Base-by-base conservation (phyloP, 192 early-diverging fungal species). In the Coemansia sp. region DNA sequence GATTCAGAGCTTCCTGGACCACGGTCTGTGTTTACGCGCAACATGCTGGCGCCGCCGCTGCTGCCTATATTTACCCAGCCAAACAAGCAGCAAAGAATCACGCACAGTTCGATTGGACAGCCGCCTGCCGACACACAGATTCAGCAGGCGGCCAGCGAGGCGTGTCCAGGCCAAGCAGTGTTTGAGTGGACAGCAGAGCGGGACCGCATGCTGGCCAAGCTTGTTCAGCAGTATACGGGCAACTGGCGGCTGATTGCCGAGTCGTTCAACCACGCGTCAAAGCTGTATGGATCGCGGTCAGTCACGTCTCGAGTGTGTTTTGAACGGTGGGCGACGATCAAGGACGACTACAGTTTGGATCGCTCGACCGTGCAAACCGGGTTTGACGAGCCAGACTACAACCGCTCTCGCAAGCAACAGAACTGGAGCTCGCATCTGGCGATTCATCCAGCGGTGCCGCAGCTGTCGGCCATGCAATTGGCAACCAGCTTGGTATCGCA, bases 171-270 rank as follows among this genome's bases (percentile, higher is more conserved):
- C 8, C 75, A 78, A 44, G 69, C 70, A 0, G 69, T 78, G 3
- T 78, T 79, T 56, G 71, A 73, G 23, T 79, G 77, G 77, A 61
- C 71, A 22, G 47, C 67, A 1, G 77, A 79, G 44, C 71, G 71
- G 10, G 77, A 79, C 68, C 65, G 54, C 60, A 38, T 55, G 59
- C 64, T 79, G 40, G 72, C 72, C 46, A 74, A 74, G 56, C 60
- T 74, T 9, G 48, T 79, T 12, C 71, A 74, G 71, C 71, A 79
- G 53, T 79, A 69, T 31, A 70, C 68, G 0, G 77, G 77, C 5
- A 79, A 79, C 72, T 79, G 77, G 77, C 51, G 50, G 37, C 64
- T 79, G 37, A 79, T 79, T 20, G 31, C 77, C 11, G 71, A 74
- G 40, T 62, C 77, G 23, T 66, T 79, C 62, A 79, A 79, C 36